Evolutionary conservation across 2,329 filamentous ascomycete species (phyloP).

Genomic region (Aspergillus spinulosporus): DNA sequence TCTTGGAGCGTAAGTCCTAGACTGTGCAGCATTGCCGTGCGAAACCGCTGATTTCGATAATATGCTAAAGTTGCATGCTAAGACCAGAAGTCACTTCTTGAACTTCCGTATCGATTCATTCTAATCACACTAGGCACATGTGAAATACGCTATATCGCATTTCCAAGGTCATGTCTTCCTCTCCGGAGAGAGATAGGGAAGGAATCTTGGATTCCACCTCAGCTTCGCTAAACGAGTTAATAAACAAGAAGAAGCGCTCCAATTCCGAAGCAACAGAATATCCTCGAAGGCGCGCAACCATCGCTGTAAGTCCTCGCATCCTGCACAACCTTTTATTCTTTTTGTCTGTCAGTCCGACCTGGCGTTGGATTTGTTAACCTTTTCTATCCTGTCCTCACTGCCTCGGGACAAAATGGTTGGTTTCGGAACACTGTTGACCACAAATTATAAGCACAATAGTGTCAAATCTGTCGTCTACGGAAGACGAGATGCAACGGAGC

Average conservation of each 20-base stretch:
- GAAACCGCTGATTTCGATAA: neutral
- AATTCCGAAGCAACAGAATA: slow-evolving; percentile 34
- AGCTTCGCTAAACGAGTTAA: slow-evolving; percentile 15
- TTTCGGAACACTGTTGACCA: neutral
- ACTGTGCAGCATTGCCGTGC: neutral
- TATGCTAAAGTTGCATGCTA: neutral
- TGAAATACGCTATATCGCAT: neutral
- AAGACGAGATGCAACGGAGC: slow-evolving; percentile 78
- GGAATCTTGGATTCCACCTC: slow-evolving; percentile 14
- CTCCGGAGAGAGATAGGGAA: slow-evolving; percentile 23
- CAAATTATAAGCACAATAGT: slow-evolving; percentile 50
- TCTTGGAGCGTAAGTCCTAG: neutral
- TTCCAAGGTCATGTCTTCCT: slow-evolving; percentile 22
- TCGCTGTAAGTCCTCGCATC: slow-evolving; percentile 29
- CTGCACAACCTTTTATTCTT: neutral
- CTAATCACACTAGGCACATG: neutral
- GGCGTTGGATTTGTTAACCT: neutral
- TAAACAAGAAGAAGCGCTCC: slow-evolving; percentile 31
- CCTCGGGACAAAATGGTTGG: neutral
- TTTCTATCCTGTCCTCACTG: neutral
- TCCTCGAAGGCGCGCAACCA: slow-evolving; percentile 36
- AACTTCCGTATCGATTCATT: neutral
- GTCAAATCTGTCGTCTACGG: slow-evolving; percentile 76
- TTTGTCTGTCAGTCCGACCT: neutral
- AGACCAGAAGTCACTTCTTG: neutral